Evolutionary conservation across 139 green algal species (phyloP), one percentile per base, ranked within the genome.

Genomic region (Coelastrella sp.): DNA sequence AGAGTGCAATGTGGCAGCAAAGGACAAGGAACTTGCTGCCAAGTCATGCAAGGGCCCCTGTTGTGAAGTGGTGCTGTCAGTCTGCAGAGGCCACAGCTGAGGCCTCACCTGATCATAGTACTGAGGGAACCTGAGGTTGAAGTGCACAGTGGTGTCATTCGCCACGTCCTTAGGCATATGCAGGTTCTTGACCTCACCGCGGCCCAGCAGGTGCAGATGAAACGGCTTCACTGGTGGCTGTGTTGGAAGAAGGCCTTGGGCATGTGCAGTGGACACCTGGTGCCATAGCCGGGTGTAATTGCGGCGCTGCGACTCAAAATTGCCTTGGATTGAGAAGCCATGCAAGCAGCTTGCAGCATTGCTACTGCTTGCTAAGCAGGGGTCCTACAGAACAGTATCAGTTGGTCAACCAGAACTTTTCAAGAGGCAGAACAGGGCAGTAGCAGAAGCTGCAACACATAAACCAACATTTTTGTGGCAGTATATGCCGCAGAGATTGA

Each of bases 321-420:
- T 92, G 89, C 89, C 89, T 65, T 92, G 89, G 15, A 92, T 89
- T 25, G 82, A 59, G 70, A 92, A 92, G 78, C 82, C 82, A 66
- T 78, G 15, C 73, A 89, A 73, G 74, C 89, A 92, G 60, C 9
- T 87, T 15, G 59, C 58, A 20, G 87, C 87, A 22, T 70, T 35
- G 5, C 15, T 4, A 11, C 65, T 87, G 20, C 24, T 35, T 1
- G 70, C 3, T 12, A 15, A 60, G 66, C 87, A 91, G 11, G 78
- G 78, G 25, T 49, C 25, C 87, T 91, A 65, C 68, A 87, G 4
- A 11, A 75, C 6, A 4, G 6, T 15, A 6, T 5, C 35, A 49
- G 3, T 49, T 35, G n/a, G 6, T 58, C 74, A 80, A 17, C 6
- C 7, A 17, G 25, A 57, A 15, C 22, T 15, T 9, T 15, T 11